Conservation (phyloP, 495 filamentous ascomycete genomes). For the Evernia prunastri region DNA sequence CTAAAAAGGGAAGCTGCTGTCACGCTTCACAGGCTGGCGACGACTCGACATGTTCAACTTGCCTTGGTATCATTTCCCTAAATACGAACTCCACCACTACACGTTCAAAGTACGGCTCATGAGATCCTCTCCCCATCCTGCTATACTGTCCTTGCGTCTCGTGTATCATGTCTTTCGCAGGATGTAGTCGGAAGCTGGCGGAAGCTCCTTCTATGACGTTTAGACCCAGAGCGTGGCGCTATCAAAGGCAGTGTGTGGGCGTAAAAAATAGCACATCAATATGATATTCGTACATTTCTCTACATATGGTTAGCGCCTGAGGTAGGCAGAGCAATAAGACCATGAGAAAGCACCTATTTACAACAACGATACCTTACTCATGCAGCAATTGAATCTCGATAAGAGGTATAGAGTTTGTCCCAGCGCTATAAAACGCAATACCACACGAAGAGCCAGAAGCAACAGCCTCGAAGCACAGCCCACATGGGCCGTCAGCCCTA, state of each 20-base stretch:
- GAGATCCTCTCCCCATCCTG: background rate
- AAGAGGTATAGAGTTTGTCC: background rate
- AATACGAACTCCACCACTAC: no score
- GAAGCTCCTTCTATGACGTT: no score
- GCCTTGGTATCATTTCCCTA: no score
- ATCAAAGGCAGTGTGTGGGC: background rate
- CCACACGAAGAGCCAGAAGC: no score
- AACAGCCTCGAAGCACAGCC: no score
- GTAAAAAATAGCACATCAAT: background rate
- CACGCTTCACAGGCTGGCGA: no score
- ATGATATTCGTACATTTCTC: no score
- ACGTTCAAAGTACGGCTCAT: background rate
- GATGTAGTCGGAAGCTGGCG: background rate
- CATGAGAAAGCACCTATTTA: background rate
- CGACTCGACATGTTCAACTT: no score
- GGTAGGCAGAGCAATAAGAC: background rate
- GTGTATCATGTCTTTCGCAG: background rate
- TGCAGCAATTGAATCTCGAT: background rate
- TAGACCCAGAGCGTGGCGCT: background rate
- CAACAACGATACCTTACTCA: no score
- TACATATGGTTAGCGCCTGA: background rate
- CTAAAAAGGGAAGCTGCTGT: no score
- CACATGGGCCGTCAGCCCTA: constrained; percentile 48
- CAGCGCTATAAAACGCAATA: background rate
- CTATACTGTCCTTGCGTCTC: background rate